Base-by-base conservation (phyloP, 2,329 filamentous ascomycete species). In the Fusarium sublunatum region DNA sequence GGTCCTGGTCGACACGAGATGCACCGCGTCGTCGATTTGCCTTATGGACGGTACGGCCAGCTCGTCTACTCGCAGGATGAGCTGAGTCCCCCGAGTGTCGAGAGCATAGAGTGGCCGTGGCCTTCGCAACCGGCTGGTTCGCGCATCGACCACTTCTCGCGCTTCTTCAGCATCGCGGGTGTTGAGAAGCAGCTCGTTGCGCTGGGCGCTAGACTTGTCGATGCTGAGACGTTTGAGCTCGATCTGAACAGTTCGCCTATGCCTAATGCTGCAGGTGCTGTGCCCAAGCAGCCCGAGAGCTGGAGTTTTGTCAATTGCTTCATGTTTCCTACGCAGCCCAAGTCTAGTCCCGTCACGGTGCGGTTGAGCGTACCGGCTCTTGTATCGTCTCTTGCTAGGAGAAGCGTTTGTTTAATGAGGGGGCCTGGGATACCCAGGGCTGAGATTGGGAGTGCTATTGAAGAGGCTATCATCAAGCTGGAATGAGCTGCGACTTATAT, bases 301-400 rank as follows among this genome's bases (percentile, higher is more conserved):
- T 71, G 69, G 69, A 71, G 69, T 15, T 71, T 70, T 6, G 69
- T 71, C 31, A 61, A 71, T 15, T 71, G 70, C 28, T 71, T 71
- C 41, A 66, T 61, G 0, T 64, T 69, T 31, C 57, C 61, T 2
- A 44, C 57, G 1, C 46, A 66, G 9, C 47, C 64, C 2, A 61
- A 58, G 35, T 39, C 64, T 6, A 47, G 44, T 6, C 50, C 49
- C 10, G 34, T 67, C 1, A 68, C 50, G 1, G 58, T 72, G 44
- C 52, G 59, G 10, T 25, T 72, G 5, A 70, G 60, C 19, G 57
- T 68, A 6, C 39, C 48, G 5, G 35, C 40, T 11, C 61, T 71
- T 1, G 56, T 71, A 8, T 39, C 51, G 11, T 63, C 65, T 12
- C 42, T 71, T 6, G 64, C 68, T 26, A 57, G 48, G 15, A 58